phyloP scores from a whole-genome alignment of 805 yeast species.

The Candida odintsovae region DNA sequence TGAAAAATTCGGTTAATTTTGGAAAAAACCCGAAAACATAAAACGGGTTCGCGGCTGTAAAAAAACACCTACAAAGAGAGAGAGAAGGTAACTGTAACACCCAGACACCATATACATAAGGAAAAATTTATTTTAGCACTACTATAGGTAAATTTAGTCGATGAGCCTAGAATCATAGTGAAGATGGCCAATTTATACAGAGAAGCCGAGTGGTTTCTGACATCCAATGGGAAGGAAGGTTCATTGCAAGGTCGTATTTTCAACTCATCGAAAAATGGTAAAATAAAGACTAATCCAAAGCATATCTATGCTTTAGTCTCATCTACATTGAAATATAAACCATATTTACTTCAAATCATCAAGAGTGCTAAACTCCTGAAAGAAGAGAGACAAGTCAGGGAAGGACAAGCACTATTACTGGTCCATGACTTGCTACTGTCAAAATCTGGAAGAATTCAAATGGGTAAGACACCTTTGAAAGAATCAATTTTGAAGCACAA shows the following conservation, averaged over 20 bases:
- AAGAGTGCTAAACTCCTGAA: constrained; percentile 61
- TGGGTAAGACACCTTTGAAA: constrained; percentile 84
- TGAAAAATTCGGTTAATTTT: neutral
- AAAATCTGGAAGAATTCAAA: constrained; percentile 73
- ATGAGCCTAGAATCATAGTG: no score
- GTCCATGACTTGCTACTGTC: constrained; percentile 79
- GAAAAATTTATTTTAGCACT: neutral
- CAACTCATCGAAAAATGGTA: constrained; percentile 39
- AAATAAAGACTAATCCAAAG: constrained; percentile 63
- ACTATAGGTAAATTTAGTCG: no score
- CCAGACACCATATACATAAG: constrained; percentile 5
- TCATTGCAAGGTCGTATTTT: constrained; percentile 50
- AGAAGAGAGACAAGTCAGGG: constrained; percentile 45
- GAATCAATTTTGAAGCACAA: constrained; percentile 74
- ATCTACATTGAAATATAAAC: constrained; percentile 69
- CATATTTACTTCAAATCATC: constrained; percentile 56
- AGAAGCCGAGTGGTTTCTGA: constrained; percentile 28
- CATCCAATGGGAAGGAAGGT: constrained; percentile 38
- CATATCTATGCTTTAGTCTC: constrained; percentile 81
- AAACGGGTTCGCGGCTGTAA: neutral
- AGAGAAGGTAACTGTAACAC: no score
- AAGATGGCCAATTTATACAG: constrained; percentile 29
- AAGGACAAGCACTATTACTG: constrained; percentile 53
- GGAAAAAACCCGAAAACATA: no score
- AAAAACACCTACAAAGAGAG: no score